A percentile compares a stretch with the other conserved stretches of the same genome.
Conservation (phyloP, 345 rosid genomes). For the Trapa incisa region DNA sequence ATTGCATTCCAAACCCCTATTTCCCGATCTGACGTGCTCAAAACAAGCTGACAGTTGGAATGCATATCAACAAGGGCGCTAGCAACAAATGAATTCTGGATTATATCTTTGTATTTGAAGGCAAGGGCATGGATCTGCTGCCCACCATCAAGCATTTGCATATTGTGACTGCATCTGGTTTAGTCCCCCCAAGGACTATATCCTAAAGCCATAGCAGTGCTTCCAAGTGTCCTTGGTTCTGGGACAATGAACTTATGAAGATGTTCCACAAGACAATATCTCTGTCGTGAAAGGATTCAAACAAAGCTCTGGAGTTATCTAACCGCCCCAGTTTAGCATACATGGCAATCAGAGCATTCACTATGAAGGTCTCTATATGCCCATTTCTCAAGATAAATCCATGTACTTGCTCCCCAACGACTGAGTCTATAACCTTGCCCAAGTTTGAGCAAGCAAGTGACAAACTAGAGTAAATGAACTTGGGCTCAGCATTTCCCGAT, state of each 20-base stretch:
- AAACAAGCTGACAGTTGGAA: slow-evolving; percentile 58
- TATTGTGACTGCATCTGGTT: slow-evolving; percentile 64
- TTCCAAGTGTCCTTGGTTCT: slow-evolving; percentile 47
- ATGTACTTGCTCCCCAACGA: slow-evolving; percentile 70
- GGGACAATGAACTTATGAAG: slow-evolving; percentile 53
- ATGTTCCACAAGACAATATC: slow-evolving; percentile 85
- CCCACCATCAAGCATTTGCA: slow-evolving; percentile 50
- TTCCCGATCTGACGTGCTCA: slow-evolving; percentile 29
- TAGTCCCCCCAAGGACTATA: slow-evolving; percentile 48
- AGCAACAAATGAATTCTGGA: slow-evolving; percentile 69
- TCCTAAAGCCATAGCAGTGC: slow-evolving; percentile 35
- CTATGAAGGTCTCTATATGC: slow-evolving; percentile 44
- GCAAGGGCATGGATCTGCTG: slow-evolving; percentile 80
- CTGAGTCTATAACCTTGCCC: slow-evolving; percentile 23
- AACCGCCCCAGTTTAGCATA: slow-evolving; percentile 58
- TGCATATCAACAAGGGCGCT: slow-evolving; percentile 95
- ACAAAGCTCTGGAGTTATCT: slow-evolving; percentile 27
- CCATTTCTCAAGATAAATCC: slow-evolving; percentile 49
- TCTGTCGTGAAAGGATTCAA: slow-evolving; percentile 40
- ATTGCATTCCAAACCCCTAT: slow-evolving; percentile 81
- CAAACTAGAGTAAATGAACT: slow-evolving; percentile 65
- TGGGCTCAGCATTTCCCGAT: slow-evolving; percentile 42
- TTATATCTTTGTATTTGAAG: slow-evolving; percentile 44
- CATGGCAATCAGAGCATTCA: slow-evolving; percentile 74
- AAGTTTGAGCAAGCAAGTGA: slow-evolving; percentile 67